A percentile compares a stretch with the other conserved stretches of the same genome.
Conservation (phyloP, 345 rosid species). For the Aurinia saxatilis region DNA sequence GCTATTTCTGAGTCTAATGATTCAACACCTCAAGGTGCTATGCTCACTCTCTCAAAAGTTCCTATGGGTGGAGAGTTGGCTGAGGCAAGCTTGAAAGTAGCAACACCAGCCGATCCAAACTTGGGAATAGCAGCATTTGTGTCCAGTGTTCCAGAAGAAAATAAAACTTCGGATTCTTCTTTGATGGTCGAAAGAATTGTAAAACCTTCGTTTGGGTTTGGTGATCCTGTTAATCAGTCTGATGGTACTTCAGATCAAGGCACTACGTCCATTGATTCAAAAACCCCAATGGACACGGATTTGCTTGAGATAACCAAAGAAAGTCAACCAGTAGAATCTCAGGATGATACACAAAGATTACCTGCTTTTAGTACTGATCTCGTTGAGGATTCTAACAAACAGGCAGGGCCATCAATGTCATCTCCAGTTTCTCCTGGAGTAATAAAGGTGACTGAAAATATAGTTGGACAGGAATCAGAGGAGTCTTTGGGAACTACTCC, state of each 20-base stretch:
- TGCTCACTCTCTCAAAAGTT: constrained; percentile 14
- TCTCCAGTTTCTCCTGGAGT: neutral
- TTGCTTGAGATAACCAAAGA: neutral
- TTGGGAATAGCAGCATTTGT: neutral
- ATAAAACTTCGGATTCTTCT: neutral
- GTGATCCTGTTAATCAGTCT: constrained; percentile 14
- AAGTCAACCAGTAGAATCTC: neutral
- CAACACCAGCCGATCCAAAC: constrained; percentile 6
- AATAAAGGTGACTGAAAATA: constrained; percentile 1
- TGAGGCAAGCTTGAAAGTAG: constrained; percentile 4
- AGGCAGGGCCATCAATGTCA: neutral
- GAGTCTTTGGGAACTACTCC: neutral
- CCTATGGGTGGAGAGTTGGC: constrained; percentile 14
- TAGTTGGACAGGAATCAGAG: neutral
- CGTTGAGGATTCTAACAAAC: neutral
- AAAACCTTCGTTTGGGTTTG: constrained; percentile 1
- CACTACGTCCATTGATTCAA: constrained; percentile 7
- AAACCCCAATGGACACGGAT: constrained; percentile 8
- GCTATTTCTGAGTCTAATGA: constrained; percentile 12
- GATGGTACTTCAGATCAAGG: constrained; percentile 15
- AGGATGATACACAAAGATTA: neutral
- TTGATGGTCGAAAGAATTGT: neutral
- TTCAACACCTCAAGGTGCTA: constrained; percentile 21
- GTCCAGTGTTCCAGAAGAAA: constrained; percentile 2
- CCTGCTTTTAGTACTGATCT: neutral